Base-by-base conservation (phyloP, 371 early-diverging fungal genomes). In the Mucor racemosus region DNA sequence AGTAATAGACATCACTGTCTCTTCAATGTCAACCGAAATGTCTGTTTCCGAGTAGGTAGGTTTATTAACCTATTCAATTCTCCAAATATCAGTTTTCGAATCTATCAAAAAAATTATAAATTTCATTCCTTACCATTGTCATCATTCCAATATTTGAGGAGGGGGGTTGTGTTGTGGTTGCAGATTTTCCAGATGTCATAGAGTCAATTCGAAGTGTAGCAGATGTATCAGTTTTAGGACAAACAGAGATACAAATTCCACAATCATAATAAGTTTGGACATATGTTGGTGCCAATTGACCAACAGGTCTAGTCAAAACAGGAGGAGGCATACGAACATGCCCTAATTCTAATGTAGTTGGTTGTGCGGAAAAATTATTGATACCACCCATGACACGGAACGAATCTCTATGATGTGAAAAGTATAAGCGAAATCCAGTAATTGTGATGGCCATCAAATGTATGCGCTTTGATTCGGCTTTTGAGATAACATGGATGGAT, bases 381-480 rank as follows among this genome's bases (percentile, higher is more conserved):
- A 6, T 35, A 41, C 15, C 5, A 5, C 15, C 35, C 9, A 73
- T 46, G 3, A 66, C 31, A 39, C 68, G 65, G 10, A 69, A 50
- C 4, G 44, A 72, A 40, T 75, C 66, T 50, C 68, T 65, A 53
- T 79, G 72, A 21, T 80, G 80, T 33, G 90, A 82, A 65, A 94
- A 94, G 67, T 92, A 95, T 17, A 95, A 71, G 5, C 95, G 90
- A 57, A 81, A 84, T 8, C 95, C 94, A 15, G 76, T 84, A 34
- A 81, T 68, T 0, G 94, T 89, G 21, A 95, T 70, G 8, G 88
- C 95, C 26, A 95, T 82, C 7, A 94, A 67, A 63, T 88, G 81
- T 21, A 93, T 66, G 2, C 69, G 66, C 21, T 80, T 80, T 7
- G 92, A 92, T 73, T 93, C 95, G 3, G 67, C 21, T 11, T 65